Conservation (phyloP, 306 rosid species). For the Cucurbita ficifolia region DNA sequence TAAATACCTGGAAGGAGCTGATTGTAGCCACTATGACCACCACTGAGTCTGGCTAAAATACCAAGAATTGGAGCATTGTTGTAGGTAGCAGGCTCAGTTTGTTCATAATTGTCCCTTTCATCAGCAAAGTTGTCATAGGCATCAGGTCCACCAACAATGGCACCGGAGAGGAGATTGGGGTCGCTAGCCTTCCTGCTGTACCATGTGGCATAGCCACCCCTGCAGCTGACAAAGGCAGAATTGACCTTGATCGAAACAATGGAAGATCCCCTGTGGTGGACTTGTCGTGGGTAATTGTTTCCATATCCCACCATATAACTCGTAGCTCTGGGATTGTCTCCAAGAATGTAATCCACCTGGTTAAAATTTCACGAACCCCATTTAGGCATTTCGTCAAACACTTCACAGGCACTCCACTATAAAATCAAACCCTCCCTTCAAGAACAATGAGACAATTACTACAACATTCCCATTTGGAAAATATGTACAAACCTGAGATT, state of each 20-base stretch:
- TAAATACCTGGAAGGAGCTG: slow-evolving; percentile 89
- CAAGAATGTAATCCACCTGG: slow-evolving; percentile 65
- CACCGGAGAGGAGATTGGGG: slow-evolving; percentile 76
- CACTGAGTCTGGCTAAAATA: slow-evolving; percentile 56
- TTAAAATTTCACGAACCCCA: neutral
- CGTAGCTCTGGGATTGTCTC: slow-evolving; percentile 94
- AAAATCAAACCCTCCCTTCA: slow-evolving; percentile 13
- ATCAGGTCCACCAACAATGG: slow-evolving; percentile 96
- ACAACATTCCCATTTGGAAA: neutral
- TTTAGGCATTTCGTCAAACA: neutral
- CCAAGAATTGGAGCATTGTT: slow-evolving; percentile 97
- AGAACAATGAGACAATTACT: slow-evolving; percentile 16
- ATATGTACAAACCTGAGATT: slow-evolving; percentile 46
- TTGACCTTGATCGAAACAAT: slow-evolving; percentile 74
- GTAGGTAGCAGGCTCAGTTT: slow-evolving; percentile 97
- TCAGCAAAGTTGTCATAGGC: slow-evolving; percentile 95
- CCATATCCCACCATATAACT: slow-evolving; percentile 98
- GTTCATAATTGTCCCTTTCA: slow-evolving; percentile 84
- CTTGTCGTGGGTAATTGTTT: slow-evolving; percentile 69
- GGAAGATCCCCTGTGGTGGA: slow-evolving; percentile 91
- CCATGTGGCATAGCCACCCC: slow-evolving; percentile 94
- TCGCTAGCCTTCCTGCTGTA: slow-evolving; percentile 56
- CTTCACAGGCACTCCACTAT: neutral
- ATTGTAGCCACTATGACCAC: slow-evolving; percentile 50
- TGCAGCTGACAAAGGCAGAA: slow-evolving; percentile 66